Evolutionary conservation across 1,284 basidiomycete species (phyloP).

Genomic region (Austroboletus niveus): DNA sequence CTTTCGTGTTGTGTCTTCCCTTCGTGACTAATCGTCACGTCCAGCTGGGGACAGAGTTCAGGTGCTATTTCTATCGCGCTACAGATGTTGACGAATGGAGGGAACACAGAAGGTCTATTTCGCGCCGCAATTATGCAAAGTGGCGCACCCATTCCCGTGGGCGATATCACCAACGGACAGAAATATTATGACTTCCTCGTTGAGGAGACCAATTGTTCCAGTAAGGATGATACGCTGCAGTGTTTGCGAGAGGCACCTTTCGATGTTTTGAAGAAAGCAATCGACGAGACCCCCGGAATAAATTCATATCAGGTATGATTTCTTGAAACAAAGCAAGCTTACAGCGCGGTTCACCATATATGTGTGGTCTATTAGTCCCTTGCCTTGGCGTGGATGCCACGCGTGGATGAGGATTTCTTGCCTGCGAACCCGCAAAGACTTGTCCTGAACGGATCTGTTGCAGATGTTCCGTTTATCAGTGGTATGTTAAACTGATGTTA

Average conservation of each 20-base stretch:
- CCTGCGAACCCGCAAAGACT: slow-evolving; percentile 40
- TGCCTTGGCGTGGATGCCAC: slow-evolving; percentile 45
- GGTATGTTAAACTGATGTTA: slow-evolving; percentile 24
- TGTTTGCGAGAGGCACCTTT: slow-evolving; percentile 19
- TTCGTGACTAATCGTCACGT: background rate
- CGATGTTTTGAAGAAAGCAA: background rate
- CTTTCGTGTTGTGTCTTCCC: background rate
- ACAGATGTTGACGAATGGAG: slow-evolving; percentile 27
- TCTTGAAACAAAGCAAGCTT: too few species aligned
- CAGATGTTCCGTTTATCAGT: slow-evolving; percentile 44
- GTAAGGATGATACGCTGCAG: slow-evolving; percentile 24
- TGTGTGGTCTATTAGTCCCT: slow-evolving; percentile 30
- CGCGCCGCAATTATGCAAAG: slow-evolving; percentile 35
- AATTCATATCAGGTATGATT: background rate
- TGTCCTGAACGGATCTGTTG: slow-evolving; percentile 39
- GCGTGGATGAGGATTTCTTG: slow-evolving; percentile 50
- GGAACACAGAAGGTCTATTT: slow-evolving; percentile 28
- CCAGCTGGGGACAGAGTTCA: slow-evolving; percentile 32
- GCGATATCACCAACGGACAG: slow-evolving; percentile 18
- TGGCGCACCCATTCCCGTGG: slow-evolving; percentile 10
- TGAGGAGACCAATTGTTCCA: slow-evolving; percentile 16
- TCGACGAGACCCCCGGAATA: background rate
- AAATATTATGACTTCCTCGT: slow-evolving; percentile 20
- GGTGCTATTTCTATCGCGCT: slow-evolving; percentile 31
- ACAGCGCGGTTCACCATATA: background rate